phyloP scores from a whole-genome alignment of 2,329 filamentous ascomycete genomes.

The Pseudogymnoascus sp. region DNA sequence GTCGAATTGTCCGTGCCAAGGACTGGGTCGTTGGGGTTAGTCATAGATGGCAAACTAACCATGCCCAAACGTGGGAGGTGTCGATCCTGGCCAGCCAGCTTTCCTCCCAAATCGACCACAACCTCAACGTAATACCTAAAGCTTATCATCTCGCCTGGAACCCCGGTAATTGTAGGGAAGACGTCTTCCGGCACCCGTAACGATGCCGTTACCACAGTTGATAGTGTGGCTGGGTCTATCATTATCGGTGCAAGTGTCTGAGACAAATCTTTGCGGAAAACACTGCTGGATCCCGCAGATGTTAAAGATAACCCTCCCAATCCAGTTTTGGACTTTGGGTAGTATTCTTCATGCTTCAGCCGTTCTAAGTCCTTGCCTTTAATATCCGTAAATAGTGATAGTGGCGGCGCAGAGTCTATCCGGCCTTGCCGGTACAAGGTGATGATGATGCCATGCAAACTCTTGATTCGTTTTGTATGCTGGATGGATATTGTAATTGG shows the following conservation, averaged over 20 bases:
- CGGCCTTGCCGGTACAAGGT: constrained; percentile 86
- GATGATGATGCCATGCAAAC: constrained; percentile 83
- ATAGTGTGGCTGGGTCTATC: constrained; percentile 71
- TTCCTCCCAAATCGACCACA: constrained; percentile 84
- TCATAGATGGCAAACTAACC: constrained; percentile 19
- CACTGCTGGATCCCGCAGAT: constrained; percentile 75
- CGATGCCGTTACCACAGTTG: constrained; percentile 70
- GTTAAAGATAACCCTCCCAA: constrained; percentile 79
- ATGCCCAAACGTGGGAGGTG: constrained; percentile 25
- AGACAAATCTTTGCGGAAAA: constrained; percentile 91
- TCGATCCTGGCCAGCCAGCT: constrained; percentile 59
- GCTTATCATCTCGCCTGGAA: constrained; percentile 88
- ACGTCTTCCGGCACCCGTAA: constrained; percentile 82
- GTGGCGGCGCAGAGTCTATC: constrained; percentile 66
- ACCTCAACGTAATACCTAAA: constrained; percentile 94
- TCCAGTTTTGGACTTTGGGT: constrained; percentile 78
- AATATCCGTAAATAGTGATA: constrained; percentile 39
- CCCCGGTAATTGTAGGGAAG: constrained; percentile 83
- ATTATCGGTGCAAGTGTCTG: constrained; percentile 85
- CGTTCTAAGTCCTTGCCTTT: constrained; percentile 58
- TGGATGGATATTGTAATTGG: constrained; percentile 74
- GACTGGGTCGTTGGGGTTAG: constrained; percentile 11
- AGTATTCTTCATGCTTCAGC: constrained; percentile 65
- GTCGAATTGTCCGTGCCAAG: constrained; percentile 31
- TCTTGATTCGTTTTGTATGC: constrained; percentile 84